Percentiles rank a stretch among this genome's conserved stretches.
These are phyloP conservation scores for Saposhnikovia divaricata DNA, from an alignment of 129 eudicot genomes.

Conservation along the genomic window DNA sequence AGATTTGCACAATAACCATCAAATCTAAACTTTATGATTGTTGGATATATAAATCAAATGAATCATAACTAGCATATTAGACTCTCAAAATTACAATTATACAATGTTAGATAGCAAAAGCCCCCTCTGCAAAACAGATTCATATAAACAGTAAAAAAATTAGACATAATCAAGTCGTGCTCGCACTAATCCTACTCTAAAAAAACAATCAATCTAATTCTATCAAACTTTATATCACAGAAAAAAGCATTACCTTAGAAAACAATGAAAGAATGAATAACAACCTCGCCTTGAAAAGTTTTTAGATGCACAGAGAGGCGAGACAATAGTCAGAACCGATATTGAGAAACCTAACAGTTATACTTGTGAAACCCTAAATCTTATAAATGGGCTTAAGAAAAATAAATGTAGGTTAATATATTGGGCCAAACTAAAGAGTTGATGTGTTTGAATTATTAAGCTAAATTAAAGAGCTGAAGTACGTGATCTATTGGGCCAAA, in stretches of 20 bases:
- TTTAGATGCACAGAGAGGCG: not conserved
- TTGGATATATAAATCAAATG: not conserved
- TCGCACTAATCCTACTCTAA: not conserved
- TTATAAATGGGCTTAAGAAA: not conserved
- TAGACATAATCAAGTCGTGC: not conserved
- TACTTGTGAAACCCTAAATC: constrained; percentile 3
- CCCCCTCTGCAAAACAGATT: not conserved
- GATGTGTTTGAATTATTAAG: too few species aligned
- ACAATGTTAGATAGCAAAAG: not conserved
- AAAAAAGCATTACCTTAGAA: not conserved
- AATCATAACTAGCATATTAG: not conserved
- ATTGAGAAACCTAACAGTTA: not conserved
- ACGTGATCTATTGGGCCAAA: not conserved
- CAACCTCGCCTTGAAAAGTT: not conserved
- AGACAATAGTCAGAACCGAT: not conserved
- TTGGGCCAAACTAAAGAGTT: not conserved
- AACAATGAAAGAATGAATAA: not conserved
- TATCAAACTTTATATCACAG: not conserved
- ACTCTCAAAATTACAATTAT: not conserved
- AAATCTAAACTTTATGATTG: not conserved
- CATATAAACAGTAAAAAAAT: not conserved
- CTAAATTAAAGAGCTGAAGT: too few species aligned
- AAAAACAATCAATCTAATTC: not conserved
- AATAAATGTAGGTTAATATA: not conserved
- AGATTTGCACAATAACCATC: not conserved